Conservation (phyloP, 177 flowering plant species). For the Telopea speciosissima region DNA sequence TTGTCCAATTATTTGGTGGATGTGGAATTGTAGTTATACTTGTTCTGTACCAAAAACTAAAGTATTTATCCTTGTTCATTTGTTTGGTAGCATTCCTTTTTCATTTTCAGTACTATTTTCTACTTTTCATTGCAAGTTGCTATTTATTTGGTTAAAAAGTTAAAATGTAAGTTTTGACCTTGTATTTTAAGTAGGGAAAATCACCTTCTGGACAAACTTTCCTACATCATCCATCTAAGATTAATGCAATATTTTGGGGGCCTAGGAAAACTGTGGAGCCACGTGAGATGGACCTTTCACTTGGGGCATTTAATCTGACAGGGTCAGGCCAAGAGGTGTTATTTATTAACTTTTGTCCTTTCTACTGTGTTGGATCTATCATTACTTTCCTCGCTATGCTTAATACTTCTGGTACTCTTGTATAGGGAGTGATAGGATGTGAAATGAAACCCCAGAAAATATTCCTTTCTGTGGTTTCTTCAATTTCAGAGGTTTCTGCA, state of each 20-base stretch:
- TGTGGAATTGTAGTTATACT: too few species aligned
- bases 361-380: slow-evolving; percentile 9
- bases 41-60: too few species aligned
- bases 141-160: background rate
- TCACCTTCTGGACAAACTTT: slow-evolving; percentile 6
- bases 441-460: slow-evolving; percentile 34
- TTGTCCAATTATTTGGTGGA: too few species aligned
- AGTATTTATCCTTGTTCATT: background rate
- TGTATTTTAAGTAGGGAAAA: background rate
- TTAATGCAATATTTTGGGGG: slow-evolving; percentile 31
- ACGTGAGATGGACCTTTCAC: slow-evolving; percentile 31
- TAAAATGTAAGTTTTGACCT: background rate
- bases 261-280: slow-evolving; percentile 27
- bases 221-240: slow-evolving; percentile 6
- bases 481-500: slow-evolving; percentile 67
- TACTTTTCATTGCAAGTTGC: background rate
- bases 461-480: slow-evolving; percentile 60
- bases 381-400: slow-evolving; percentile 4
- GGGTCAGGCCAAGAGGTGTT: slow-evolving; percentile 48
- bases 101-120: background rate
- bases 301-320: slow-evolving; percentile 51
- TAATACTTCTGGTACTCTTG: slow-evolving; percentile 5
- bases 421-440: slow-evolving; percentile 31
- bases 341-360: slow-evolving; percentile 8
- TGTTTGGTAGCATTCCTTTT: background rate